These are phyloP conservation scores for Penicillium verhagenii DNA, from an alignment of 495 filamentous ascomycete genomes.

Conservation along the genomic window DNA sequence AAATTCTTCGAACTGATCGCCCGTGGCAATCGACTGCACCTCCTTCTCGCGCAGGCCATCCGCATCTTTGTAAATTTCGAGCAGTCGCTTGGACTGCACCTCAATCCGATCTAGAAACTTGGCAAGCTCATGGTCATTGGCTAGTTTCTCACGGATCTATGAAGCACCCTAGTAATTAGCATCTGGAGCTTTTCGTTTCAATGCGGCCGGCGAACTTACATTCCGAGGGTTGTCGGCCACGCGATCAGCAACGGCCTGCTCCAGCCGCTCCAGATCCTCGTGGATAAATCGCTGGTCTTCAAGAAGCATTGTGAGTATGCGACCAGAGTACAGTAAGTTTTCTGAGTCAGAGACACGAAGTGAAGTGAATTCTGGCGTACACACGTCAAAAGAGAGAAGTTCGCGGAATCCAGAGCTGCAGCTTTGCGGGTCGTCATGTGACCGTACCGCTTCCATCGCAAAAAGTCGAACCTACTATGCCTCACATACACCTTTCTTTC, in stretches of 20 bases:
- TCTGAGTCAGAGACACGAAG: background rate
- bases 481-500: background rate
- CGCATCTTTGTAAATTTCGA: constrained; percentile 82
- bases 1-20: constrained; percentile 90
- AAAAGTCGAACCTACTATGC: constrained; percentile 19
- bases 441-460: constrained; percentile 24
- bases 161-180: constrained; percentile 29
- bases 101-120: constrained; percentile 83
- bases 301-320: constrained; percentile 62
- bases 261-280: constrained; percentile 92
- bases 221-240: constrained; percentile 83
- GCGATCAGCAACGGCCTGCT: constrained; percentile 89
- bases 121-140: constrained; percentile 88
- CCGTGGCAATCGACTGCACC: constrained; percentile 77
- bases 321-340: background rate
- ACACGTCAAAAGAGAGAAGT: constrained; percentile 5
- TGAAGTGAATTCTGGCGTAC: background rate
- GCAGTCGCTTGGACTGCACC: constrained; percentile 74
- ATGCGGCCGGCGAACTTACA: constrained; percentile 50
- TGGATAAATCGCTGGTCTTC: constrained; percentile 92
- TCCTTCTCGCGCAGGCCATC: constrained; percentile 70
- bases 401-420: constrained; percentile 23
- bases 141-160: constrained; percentile 79
- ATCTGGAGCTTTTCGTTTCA: background rate
- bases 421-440: constrained; percentile 40